Base-by-base conservation (phyloP, 1,284 basidiomycete genomes). In the Trametes hirsuta region DNA sequence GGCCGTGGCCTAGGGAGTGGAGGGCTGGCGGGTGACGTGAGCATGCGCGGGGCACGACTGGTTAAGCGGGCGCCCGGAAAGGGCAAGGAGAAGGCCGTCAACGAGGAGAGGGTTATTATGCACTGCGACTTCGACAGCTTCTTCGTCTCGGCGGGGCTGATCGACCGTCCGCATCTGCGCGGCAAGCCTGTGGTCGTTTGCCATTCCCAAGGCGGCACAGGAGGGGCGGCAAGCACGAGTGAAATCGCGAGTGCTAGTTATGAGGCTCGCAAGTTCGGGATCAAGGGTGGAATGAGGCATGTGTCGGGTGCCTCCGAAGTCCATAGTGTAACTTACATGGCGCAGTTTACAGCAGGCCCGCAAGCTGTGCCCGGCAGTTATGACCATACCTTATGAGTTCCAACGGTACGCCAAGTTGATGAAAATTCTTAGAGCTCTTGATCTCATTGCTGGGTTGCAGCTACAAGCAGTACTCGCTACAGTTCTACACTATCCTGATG, bases 71-170 rank as follows among this genome's bases (percentile, higher is more conserved):
- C 82, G 5, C 74, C 76, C 24, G 82, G 72, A 22, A 89, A 90
- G 69, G 82, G 74, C 34, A 82, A 79, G 58, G 82, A 75, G 44
- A 76, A 72, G 50, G 75, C 74, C 9, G 47, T 64, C 1, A 71
- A 73, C 24, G 74, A 80, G 36, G 84, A 89, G 47, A 81, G 84
- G 12, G 84, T 93, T 15, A 91, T 97, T 68, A 91, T 97, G 84
- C 95, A 98, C 69, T 93, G 94, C 69, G 95, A 98, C 74, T 98
- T 99, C 69, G 97, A 99, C 72, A 94, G 91, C 69, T 99, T 98
- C 81, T 99, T 99, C 71, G 95, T 98, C 11, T 88, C 92, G 1
- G 95, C 90, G n/a, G 93, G 94, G 0, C 74, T 97, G 47, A 80
- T 92, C 3, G 84, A 82, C 54, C 79, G 93, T 0, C 93, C 93